A percentile compares a stretch with the other conserved stretches of the same genome.
These are phyloP conservation scores for Coemansia sp. DNA, from an alignment of 192 early-diverging fungal species.

Conservation along the genomic window DNA sequence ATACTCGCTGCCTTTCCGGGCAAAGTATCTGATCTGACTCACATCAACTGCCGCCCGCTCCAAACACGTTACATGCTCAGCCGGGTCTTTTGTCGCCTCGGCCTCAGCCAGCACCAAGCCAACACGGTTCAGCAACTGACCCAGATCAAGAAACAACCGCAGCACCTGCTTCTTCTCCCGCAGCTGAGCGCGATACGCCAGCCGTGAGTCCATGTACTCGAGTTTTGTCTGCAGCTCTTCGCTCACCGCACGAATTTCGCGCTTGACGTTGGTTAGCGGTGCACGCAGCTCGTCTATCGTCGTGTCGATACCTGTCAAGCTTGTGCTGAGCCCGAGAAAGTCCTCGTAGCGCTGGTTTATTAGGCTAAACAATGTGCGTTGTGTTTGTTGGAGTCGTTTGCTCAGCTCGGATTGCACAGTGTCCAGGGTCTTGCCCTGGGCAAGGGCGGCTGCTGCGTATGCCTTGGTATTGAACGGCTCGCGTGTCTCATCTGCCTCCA, in stretches of 20 bases:
- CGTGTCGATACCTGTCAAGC: constrained; percentile 30
- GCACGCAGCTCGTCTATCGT: constrained; percentile 12
- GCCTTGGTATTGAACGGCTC: constrained; percentile 20
- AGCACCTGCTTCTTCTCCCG: constrained; percentile 39
- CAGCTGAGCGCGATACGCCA: constrained; percentile 27
- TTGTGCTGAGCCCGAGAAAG: constrained; percentile 42
- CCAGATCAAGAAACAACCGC: constrained; percentile 39
- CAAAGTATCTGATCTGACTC: constrained; percentile 39
- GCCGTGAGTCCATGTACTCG: constrained; percentile 23
- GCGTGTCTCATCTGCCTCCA: constrained; percentile 37
- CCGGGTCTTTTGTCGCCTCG: neutral
- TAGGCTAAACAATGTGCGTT: constrained; percentile 25
- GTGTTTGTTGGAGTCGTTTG: constrained; percentile 13
- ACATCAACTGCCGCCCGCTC: constrained; percentile 40
- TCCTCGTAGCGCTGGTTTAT: constrained; percentile 41
- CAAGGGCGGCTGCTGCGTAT: constrained; percentile 22
- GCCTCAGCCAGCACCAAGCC: constrained; percentile 20
- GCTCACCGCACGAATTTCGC: constrained; percentile 12
- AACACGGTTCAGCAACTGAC: constrained; percentile 31
- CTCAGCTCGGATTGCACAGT: constrained; percentile 32
- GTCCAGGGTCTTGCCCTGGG: constrained; percentile 24
- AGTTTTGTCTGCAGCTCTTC: constrained; percentile 18
- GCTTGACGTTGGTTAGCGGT: constrained; percentile 11
- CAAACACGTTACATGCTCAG: constrained; percentile 33
- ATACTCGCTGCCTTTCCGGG: constrained; percentile 20